phyloP scores from a whole-genome alignment of 2,329 filamentous ascomycete species.

The Colletotrichum tabaci region DNA sequence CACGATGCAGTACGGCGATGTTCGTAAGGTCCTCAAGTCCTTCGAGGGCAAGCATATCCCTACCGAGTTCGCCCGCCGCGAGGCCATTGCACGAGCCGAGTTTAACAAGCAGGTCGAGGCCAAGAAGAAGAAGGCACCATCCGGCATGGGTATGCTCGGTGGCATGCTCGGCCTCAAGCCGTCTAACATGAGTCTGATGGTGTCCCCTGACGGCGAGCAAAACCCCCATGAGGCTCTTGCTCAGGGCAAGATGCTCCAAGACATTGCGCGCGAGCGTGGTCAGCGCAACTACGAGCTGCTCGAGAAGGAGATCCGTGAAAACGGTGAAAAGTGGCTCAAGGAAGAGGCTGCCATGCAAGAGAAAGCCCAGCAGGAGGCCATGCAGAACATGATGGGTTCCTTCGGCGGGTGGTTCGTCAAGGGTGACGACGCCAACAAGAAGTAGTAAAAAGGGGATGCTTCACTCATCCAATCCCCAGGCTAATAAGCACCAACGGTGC shows the following conservation, averaged over 20 bases:
- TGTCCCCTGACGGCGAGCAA: slow-evolving; percentile 75
- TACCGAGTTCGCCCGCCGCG: slow-evolving; percentile 88
- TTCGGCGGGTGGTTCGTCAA: slow-evolving; percentile 72
- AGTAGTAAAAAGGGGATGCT: slow-evolving; percentile 37
- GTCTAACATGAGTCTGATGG: slow-evolving; percentile 73
- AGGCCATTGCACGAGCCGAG: slow-evolving; percentile 86
- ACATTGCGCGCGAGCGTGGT: slow-evolving; percentile 92
- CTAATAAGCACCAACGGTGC: slow-evolving; percentile 36
- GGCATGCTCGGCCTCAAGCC: slow-evolving; percentile 85
- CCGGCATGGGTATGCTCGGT: slow-evolving; percentile 78
- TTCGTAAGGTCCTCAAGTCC: slow-evolving; percentile 87
- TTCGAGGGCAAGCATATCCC: slow-evolving; percentile 94
- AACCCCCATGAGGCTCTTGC: slow-evolving; percentile 83
- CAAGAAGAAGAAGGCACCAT: slow-evolving; percentile 71
- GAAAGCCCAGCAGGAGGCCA: slow-evolving; percentile 89
- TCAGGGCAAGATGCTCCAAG: slow-evolving; percentile 97
- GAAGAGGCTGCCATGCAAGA: slow-evolving; percentile 92
- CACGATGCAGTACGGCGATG: slow-evolving; percentile 91
- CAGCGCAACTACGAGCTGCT: slow-evolving; percentile 91
- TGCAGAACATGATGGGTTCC: slow-evolving; percentile 91
- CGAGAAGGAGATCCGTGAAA: slow-evolving; percentile 91
- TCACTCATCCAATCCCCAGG: background rate
- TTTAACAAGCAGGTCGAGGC: slow-evolving; percentile 84
- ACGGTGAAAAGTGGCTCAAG: slow-evolving; percentile 95
- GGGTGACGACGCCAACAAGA: slow-evolving; percentile 39